Conservation (phyloP, 139 green algal species). For the Raphidocelis subcapitata region DNA sequence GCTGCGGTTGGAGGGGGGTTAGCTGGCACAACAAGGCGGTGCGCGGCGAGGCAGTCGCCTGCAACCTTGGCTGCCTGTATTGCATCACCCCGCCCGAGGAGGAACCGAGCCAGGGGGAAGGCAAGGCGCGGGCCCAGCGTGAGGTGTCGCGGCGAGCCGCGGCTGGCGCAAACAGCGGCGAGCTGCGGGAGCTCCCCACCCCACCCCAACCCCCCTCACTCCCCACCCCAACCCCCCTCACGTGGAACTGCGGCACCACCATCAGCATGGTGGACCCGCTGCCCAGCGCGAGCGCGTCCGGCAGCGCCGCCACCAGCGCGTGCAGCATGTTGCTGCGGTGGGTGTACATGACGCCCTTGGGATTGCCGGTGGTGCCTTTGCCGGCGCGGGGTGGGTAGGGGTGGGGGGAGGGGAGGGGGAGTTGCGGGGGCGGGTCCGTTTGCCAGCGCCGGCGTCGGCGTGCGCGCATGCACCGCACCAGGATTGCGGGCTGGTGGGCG, state of each 20-base stretch:
- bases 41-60: not conserved
- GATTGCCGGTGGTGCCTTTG: constrained; percentile 58
- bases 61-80: not conserved
- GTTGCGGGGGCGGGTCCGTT: no score
- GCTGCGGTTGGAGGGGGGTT: no score
- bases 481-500: no score
- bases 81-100: not conserved
- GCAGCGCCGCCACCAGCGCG: constrained; percentile 37
- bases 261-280: constrained; percentile 39
- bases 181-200: not conserved
- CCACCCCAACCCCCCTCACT: not conserved
- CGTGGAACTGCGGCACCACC: constrained; percentile 84
- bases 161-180: not conserved
- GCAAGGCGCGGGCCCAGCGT: not conserved
- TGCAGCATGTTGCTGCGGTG: constrained; percentile 72
- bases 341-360: constrained; percentile 39
- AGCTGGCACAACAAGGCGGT: not conserved
- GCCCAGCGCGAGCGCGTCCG: constrained; percentile 52
- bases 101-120: no score
- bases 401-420: no score
- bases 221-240: constrained; percentile 32
- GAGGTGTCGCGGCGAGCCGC: no score
- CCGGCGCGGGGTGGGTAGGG: not conserved
- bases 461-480: no score
- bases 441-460: no score